Evolutionary conservation across 805 yeast genomes (phyloP), one percentile per base, ranked within the genome.

Genomic region (Yarrowia sp.): DNA sequence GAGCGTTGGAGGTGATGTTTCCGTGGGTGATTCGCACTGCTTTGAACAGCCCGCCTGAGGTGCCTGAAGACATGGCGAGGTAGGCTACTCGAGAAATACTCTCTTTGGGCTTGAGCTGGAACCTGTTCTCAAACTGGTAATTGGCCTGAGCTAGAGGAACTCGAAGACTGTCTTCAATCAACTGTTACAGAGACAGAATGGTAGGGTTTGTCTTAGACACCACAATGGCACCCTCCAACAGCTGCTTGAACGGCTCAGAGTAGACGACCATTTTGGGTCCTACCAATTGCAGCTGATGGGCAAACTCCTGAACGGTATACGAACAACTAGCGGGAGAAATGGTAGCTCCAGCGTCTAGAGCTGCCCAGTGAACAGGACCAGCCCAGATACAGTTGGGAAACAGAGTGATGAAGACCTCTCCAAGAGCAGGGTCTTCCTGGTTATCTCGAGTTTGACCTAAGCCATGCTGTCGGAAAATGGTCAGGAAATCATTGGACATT

Each of bases 11-110:
- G 12, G 79, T 79, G 16, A 85, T 82, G 72, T 87, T 87, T 56
- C 75, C 76, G 72, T 90, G 94, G 36, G 86, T 83, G 71, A 89
- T 80, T 36, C 87, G 85, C 35, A 89, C 96, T 72, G 94, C 95
- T 80, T 90, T 90, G 41, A 46, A 59, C 70, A 95, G 92, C 43
- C 86, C 83, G 65, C 94, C 94, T 8, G 78, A 72, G 11, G 81
- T 78, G 4, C 79, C 78, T 1, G 75, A 72, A 8, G 78, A 76
- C 69, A 77, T 75, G 72, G 76, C 73, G 71, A 73, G 74, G 68
- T 75, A 75, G 1, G 77, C 78, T 1, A 64, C 35, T 19, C 66
- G 16, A 7, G 12, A n/a, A 12, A 36, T 14, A 7, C 19, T 15
- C 35, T 59, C 66, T 9, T 11, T 16, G 9, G 66, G 66, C 2